Evolutionary conservation across 208 protist genomes (phyloP), one percentile per base, ranked within the genome.

Genomic region (Kentomonas sorsogonicus): DNA sequence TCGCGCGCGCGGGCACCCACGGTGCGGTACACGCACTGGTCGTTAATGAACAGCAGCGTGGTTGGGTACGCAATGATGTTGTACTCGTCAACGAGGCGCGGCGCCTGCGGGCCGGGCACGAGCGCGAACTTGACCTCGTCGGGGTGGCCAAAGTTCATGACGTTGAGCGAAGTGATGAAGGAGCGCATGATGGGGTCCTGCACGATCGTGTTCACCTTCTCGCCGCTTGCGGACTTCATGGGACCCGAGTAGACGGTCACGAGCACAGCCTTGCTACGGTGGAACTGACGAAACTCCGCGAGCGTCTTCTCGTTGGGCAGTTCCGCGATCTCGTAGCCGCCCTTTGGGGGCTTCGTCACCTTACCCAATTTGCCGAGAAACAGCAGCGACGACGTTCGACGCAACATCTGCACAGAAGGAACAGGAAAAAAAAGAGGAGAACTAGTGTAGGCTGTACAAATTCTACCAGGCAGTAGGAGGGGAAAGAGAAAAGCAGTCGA

Each of bases 271-370:
- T 79, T 80, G 10, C 69, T 66, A n/a, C 73, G 69, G 66, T 89
- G 72, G 57, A 73, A 65, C 31, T 77, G 67, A 41, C 90, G 60
- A 63, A 79, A 93, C 34, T 90, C 80, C 6, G 55, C 53, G 3
- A 93, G 74, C 9, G 90, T 66, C 23, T 74, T 80, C 45, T 93
- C 86, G 48, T 89, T 89, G 11, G 86, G 86, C 39, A 93, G 55
- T 52, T 93, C 82, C 0, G 83, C 77, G 39, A 93, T 82, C 55
- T 93, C 86, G 60, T 93, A 93, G n/a, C 86, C 86, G 0, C 69
- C 67, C 6, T 70, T 72, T 6, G 86, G 86, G 6, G 86, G 82
- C 43, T 82, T 73, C 20, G 74, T 69, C 13, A 90, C 75, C 40
- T 83, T 81, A 36, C 72, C 72, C 33, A 93, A 69, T 30, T 79